A percentile compares a stretch with the other conserved stretches of the same genome.
Conservation (phyloP, 768 basidiomycete genomes). For the Kwoniella europaea region DNA sequence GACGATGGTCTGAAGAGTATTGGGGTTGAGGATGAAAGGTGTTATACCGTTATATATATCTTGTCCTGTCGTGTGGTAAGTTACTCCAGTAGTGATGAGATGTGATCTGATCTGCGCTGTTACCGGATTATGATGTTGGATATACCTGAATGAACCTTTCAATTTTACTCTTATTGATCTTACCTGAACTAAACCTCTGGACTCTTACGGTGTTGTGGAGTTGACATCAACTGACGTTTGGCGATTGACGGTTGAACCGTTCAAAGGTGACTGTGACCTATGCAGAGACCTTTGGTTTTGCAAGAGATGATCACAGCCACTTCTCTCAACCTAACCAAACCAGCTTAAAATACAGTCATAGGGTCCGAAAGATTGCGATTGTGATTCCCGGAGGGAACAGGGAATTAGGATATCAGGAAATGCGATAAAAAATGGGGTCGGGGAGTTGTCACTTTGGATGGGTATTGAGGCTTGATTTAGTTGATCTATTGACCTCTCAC, state of each 20-base stretch:
- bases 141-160: background rate
- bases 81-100: background rate
- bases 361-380: background rate
- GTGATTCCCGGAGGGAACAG: slow-evolving; percentile 5
- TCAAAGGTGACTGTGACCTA: background rate
- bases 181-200: slow-evolving; percentile 7
- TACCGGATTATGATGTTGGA: background rate
- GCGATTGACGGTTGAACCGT: background rate
- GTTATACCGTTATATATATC: too few relatives aligned
- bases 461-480: background rate
- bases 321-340: background rate
- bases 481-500: background rate
- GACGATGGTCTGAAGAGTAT: background rate
- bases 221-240: background rate
- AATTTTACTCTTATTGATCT: background rate
- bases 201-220: background rate
- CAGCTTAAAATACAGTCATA: background rate
- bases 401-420: slow-evolving; percentile 3
- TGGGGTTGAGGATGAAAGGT: too few relatives aligned
- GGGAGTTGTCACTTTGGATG: slow-evolving; percentile 28
- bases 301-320: slow-evolving; percentile 10
- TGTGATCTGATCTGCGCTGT: background rate
- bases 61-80: background rate
- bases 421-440: slow-evolving; percentile 23
- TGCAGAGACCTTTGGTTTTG: background rate